Conservation (phyloP, 2,329 filamentous ascomycete genomes). For the Dactylellina leptospora region DNA sequence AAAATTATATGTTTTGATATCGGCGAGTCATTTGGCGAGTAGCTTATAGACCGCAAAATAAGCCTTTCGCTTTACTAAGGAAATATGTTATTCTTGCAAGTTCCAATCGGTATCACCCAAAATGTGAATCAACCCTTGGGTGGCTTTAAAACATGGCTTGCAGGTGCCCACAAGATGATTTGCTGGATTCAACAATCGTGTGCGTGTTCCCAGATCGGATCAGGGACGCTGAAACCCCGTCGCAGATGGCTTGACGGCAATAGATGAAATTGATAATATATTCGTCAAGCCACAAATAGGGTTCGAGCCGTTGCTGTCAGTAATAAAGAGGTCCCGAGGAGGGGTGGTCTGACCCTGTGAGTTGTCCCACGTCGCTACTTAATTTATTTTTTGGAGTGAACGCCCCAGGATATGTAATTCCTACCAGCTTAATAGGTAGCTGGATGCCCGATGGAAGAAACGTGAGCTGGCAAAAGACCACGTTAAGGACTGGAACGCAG, state of each 20-base stretch:
- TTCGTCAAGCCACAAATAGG: conserved; percentile 53
- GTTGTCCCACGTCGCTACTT: conserved; percentile 50
- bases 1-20: conserved; percentile 36
- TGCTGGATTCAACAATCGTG: conserved; percentile 40
- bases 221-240: conserved; percentile 45
- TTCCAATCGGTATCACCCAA: conserved; percentile 47
- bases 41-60: conserved; percentile 39
- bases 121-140: conserved; percentile 48
- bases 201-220: conserved; percentile 49
- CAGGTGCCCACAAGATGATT: conserved; percentile 45
- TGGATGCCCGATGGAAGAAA: conserved; percentile 16
- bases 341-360: conserved; percentile 51
- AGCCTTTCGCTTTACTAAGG: conserved; percentile 37
- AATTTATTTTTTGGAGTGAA: conserved; percentile 47
- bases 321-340: conserved; percentile 50
- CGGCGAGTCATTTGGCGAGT: conserved; percentile 35
- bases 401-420: conserved; percentile 38
- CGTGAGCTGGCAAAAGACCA: conserved; percentile 33
- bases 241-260: conserved; percentile 42
- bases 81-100: conserved; percentile 20
- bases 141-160: conserved; percentile 54
- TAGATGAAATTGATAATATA: conserved; percentile 31
- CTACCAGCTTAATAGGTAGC: conserved; percentile 21
- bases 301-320: conserved; percentile 46
- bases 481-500: conserved; percentile 44